A percentile compares a stretch with the other conserved stretches of the same genome.
These are phyloP conservation scores for Penicillium psychrofluorescens DNA, from an alignment of 495 filamentous ascomycete species.

Conservation along the genomic window DNA sequence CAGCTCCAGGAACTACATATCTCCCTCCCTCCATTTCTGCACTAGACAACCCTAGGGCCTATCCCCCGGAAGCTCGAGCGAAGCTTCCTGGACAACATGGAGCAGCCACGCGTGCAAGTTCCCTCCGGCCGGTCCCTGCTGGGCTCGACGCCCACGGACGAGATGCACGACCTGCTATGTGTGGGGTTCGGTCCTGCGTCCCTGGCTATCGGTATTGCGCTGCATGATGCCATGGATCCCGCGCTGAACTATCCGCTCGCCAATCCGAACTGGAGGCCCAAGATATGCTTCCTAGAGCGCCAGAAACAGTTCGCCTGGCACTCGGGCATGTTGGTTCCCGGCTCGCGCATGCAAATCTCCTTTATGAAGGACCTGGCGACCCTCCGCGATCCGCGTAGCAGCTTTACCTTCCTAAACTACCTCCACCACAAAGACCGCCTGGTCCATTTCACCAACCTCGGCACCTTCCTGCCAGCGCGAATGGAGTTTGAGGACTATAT, in stretches of 20 bases:
- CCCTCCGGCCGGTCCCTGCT: slow-evolving; percentile 12
- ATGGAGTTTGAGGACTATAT: slow-evolving; percentile 95
- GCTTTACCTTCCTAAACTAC: slow-evolving; percentile 96
- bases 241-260: slow-evolving; percentile 20
- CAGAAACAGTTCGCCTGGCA: slow-evolving; percentile 87
- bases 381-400: slow-evolving; percentile 74
- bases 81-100: slow-evolving; percentile 10
- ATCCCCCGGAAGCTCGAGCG: slow-evolving; percentile 17
- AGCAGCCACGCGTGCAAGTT: slow-evolving; percentile 8
- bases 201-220: slow-evolving; percentile 82
- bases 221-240: slow-evolving; percentile 61
- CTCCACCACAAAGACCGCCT: slow-evolving; percentile 71
- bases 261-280: slow-evolving; percentile 39
- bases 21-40: background rate
- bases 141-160: slow-evolving; percentile 35
- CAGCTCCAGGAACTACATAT: too few relatives aligned
- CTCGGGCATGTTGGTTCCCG: slow-evolving; percentile 87
- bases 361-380: slow-evolving; percentile 97
- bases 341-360: slow-evolving; percentile 94
- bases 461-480: slow-evolving; percentile 79
- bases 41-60: slow-evolving; percentile 12
- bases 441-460: slow-evolving; percentile 81
- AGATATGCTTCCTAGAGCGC: slow-evolving; percentile 78
- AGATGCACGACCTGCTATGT: slow-evolving; percentile 76
- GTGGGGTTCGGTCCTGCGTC: slow-evolving; percentile 92